These are phyloP conservation scores for Stagonosporopsis chrysanthemi DNA, from an alignment of 2,329 filamentous ascomycete species.

Conservation along the genomic window DNA sequence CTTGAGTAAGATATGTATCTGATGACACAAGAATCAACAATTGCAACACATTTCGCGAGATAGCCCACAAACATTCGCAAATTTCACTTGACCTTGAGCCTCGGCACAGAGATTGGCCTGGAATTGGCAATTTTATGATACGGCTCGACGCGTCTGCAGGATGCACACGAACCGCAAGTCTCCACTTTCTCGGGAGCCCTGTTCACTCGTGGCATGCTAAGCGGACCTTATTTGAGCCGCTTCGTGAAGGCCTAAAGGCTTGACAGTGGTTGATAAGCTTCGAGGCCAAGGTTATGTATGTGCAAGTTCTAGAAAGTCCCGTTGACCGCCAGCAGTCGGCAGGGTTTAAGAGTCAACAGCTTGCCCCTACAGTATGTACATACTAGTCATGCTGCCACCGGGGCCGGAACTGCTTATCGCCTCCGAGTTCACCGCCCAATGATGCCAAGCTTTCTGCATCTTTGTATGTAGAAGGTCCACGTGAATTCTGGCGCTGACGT, in stretches of 20 bases:
- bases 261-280: slow-evolving; percentile 7
- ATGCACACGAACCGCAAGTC: slow-evolving; percentile 24
- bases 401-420: slow-evolving; percentile 4
- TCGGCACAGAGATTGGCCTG: slow-evolving; percentile 7
- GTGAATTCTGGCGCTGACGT: not conserved
- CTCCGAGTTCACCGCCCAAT: slow-evolving; percentile 2
- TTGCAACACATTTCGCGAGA: not conserved
- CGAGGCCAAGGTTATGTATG: not conserved
- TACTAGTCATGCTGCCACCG: not conserved
- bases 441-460: not conserved
- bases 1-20: slow-evolving; percentile 1
- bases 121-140: slow-evolving; percentile 22
- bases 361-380: too few species aligned
- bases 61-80: not conserved
- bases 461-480: slow-evolving; percentile 1
- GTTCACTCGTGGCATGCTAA: slow-evolving; percentile 21
- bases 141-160: slow-evolving; percentile 25
- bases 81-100: not conserved
- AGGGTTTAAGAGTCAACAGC: not conserved
- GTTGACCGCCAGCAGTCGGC: not conserved
- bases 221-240: slow-evolving; percentile 21
- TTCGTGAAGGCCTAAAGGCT: slow-evolving; percentile 8
- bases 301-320: not conserved
- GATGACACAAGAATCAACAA: not conserved
- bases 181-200: slow-evolving; percentile 31